These are phyloP conservation scores for Endogone sp. DNA, from an alignment of 192 early-diverging fungal species.

Conservation along the genomic window DNA sequence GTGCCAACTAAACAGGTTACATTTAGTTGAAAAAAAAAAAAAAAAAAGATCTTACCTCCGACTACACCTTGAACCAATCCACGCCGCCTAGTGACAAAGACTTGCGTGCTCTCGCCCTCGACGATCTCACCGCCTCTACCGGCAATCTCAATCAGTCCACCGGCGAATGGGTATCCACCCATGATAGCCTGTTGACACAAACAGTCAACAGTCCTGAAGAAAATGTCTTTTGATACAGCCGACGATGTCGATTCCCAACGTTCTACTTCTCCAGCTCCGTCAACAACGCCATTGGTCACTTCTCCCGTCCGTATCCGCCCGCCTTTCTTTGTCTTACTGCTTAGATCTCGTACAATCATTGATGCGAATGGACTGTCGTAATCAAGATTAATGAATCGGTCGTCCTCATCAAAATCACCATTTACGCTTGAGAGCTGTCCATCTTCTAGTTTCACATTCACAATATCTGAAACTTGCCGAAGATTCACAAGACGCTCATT, in stretches of 20 bases:
- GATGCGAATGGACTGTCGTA: conserved; percentile 25
- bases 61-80: conserved; percentile 30
- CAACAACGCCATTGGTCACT: conserved; percentile 8
- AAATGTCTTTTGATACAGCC: conserved; percentile 15
- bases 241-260: neutral
- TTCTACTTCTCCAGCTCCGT: neutral
- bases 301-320: conserved; percentile 4
- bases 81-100: conserved; percentile 39
- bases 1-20: neutral
- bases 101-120: conserved; percentile 42
- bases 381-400: conserved; percentile 3
- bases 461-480: no score
- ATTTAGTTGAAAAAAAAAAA: neutral
- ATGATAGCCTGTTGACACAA: conserved; percentile 46
- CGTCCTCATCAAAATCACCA: no score
- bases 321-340: neutral
- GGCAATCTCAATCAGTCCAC: conserved; percentile 37
- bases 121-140: conserved; percentile 41
- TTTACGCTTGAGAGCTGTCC: no score
- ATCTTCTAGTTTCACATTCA: no score
- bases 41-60: conserved; percentile 29
- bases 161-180: conserved; percentile 48
- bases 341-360: conserved; percentile 1
- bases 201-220: conserved; percentile 33
- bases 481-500: no score